phyloP scores from a whole-genome alignment of 163 green algal species.

The Trebouxia gelatinosa region DNA sequence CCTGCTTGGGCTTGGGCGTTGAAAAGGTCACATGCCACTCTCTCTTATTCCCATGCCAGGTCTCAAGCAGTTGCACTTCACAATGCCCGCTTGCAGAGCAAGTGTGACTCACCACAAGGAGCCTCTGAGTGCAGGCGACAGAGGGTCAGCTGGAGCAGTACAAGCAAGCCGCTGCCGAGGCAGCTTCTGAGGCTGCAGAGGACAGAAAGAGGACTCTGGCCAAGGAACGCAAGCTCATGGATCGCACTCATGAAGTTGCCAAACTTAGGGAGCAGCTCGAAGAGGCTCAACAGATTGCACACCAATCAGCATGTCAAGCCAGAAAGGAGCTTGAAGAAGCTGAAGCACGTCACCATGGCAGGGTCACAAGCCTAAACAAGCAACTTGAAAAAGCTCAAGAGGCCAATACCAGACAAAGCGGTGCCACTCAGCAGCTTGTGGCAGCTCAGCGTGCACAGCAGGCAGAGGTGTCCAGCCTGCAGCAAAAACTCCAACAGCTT shows the following conservation, averaged over 20 bases:
- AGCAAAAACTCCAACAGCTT: not conserved
- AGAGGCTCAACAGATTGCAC: not conserved
- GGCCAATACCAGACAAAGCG: not conserved
- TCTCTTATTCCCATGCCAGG: no score
- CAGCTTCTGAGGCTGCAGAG: not conserved
- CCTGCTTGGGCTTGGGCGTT: no score
- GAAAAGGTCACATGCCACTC: no score
- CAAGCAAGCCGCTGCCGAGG: not conserved
- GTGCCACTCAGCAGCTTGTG: no score
- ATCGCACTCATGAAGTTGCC: slow-evolving; percentile 5
- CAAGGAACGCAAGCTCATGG: slow-evolving; percentile 19
- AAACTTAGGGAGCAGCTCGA: slow-evolving; percentile 26
- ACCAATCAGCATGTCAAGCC: not conserved
- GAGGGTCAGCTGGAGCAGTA: not conserved
- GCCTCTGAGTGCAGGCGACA: slow-evolving; percentile 1
- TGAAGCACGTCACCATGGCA: not conserved
- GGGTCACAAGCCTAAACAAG: not conserved
- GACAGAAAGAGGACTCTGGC: not conserved
- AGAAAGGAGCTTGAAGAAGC: not conserved
- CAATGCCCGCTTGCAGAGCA: no score
- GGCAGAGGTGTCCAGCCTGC: not conserved
- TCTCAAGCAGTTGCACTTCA: no score
- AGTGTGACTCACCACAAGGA: no score
- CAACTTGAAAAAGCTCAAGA: not conserved
- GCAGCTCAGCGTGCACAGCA: no score